Conservation (phyloP, 306 rosid genomes). For the Quercus wislizeni region DNA sequence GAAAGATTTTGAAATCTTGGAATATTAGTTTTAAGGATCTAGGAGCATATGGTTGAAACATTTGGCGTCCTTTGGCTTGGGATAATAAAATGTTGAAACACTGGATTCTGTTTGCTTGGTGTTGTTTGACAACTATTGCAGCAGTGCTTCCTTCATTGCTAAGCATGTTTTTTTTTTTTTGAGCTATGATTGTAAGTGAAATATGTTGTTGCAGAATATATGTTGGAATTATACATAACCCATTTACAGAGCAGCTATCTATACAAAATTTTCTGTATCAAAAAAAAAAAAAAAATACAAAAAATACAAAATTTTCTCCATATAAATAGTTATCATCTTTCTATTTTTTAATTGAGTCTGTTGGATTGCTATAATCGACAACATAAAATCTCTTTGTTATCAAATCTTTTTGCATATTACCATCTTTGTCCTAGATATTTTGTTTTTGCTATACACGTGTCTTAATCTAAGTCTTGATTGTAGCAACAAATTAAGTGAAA, state of each 20-base stretch:
- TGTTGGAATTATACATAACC: not conserved
- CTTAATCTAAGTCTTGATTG: not conserved
- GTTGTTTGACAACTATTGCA: not conserved
- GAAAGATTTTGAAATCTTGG: not conserved
- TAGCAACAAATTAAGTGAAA: not conserved
- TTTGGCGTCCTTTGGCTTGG: not conserved
- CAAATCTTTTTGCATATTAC: not conserved
- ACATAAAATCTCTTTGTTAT: not conserved
- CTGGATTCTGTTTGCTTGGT: not conserved
- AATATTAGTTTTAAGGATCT: not conserved
- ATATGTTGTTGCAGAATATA: not conserved
- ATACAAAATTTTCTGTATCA: not conserved
- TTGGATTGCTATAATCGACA: not conserved
- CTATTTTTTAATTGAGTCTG: not conserved
- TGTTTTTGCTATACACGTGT: not conserved
- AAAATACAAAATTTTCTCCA: not conserved
- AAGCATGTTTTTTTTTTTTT: not conserved
- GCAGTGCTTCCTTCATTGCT: not conserved
- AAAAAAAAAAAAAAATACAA: no score
- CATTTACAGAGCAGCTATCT: not conserved
- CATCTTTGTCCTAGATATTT: not conserved
- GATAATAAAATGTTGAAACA: not conserved
- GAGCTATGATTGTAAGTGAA: not conserved
- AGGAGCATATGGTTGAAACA: not conserved
- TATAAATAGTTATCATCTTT: not conserved